Evolutionary conservation across 2,329 filamentous ascomycete genomes (phyloP).

Genomic region (Aureobasidium melanogenum): DNA sequence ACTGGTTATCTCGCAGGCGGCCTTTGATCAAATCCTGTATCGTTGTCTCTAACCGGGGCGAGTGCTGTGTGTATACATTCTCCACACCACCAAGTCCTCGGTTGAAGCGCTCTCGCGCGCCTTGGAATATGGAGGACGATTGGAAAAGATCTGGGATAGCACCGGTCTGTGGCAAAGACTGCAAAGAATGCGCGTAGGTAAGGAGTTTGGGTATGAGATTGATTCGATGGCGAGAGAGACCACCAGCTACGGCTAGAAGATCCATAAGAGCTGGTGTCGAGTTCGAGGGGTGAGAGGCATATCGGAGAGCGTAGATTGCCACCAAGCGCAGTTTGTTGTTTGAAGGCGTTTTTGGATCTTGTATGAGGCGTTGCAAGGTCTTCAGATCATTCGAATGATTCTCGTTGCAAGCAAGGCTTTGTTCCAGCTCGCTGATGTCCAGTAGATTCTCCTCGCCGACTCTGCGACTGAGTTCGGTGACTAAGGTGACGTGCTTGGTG

Average conservation of each 20-base stretch:
- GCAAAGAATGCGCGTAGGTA: constrained; percentile 77
- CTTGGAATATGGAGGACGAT: constrained; percentile 80
- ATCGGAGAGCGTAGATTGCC: constrained; percentile 88
- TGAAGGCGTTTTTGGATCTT: constrained; percentile 64
- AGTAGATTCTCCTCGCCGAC: constrained; percentile 79
- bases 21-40: constrained; percentile 92
- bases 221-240: constrained; percentile 64
- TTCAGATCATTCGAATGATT: constrained; percentile 89
- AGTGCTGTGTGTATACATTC: constrained; percentile 98
- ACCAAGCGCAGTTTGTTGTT: constrained; percentile 85
- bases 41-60: constrained; percentile 75
- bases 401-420: constrained; percentile 93
- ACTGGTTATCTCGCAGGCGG: constrained; percentile 72
- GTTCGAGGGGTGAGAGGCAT: constrained; percentile 78
- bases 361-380: constrained; percentile 79
- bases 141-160: constrained; percentile 91
- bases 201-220: constrained; percentile 76
- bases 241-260: constrained; percentile 74
- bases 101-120: constrained; percentile 79
- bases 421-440: constrained; percentile 95
- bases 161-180: constrained; percentile 53
- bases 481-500: constrained; percentile 94
- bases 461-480: constrained; percentile 82
- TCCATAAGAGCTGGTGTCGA: constrained; percentile 78
- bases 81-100: constrained; percentile 87